Base-by-base conservation (phyloP, 2,329 filamentous ascomycete species). In the Fusarium napiforme region DNA sequence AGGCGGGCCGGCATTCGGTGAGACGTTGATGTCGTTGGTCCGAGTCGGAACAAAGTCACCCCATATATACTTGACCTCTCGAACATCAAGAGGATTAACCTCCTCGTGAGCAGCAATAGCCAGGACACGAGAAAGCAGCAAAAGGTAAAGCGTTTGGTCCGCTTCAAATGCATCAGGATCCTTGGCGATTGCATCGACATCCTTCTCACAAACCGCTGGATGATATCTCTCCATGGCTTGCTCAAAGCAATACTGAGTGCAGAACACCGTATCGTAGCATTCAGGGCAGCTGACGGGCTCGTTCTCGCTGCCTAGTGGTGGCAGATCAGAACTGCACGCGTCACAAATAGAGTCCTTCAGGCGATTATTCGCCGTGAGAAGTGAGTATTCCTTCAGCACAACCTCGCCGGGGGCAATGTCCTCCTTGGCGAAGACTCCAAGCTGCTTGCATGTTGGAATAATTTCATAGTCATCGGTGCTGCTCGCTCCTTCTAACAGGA, bases 271-370 rank as follows among this genome's bases (percentile, higher is more conserved):
- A 68, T 92, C 91, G 68, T 87, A 84, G 78, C 91, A 92, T 40
- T 90, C 88, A 9, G 86, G 83, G 72, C 91, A 93, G 72, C 82
- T 86, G 42, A 91, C 85, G 21, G 87, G 61, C 79, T 82, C 56
- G 78, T 84, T 77, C 14, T 87, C 81, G 56, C 81, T 81, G 34
- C 83, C 84, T 32, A 93, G 83, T 0, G 87, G 86, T 2, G 93
- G 93, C 10, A 97, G 87, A 30, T 90, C 89, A 12, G 88, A 87
- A 77, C 94, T 94, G 81, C 96, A 98, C 19, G 95, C 95, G 81
- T 98, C 96, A 82, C 96, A 98, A 36, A 96, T 88, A 9, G 93
- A 87, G 71, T 97, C 95, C 79, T 97, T 94, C 18, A 96, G 88
- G 36, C 94, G 91, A 79, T 96, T 96, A 76, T 96, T 96, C 50